phyloP scores from a whole-genome alignment of 345 rosid genomes.

The Orychophragmus violaceus region DNA sequence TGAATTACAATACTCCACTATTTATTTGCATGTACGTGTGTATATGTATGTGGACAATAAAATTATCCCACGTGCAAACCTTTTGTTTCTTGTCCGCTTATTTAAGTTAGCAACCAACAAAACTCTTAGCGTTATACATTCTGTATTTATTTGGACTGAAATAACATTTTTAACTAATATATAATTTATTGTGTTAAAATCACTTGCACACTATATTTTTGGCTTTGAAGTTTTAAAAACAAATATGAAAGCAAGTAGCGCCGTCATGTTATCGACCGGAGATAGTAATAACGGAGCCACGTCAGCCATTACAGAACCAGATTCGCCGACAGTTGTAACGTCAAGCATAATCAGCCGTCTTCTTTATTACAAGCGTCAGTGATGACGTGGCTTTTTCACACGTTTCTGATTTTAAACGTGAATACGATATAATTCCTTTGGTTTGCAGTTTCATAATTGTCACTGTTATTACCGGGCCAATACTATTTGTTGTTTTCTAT shows the following conservation, averaged over 20 bases:
- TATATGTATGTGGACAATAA: neutral
- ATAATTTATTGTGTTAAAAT: neutral
- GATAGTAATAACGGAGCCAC: slow-evolving; percentile 14
- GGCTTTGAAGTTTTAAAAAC: neutral
- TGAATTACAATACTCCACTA: neutral
- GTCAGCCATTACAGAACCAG: slow-evolving; percentile 10
- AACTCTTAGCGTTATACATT: neutral
- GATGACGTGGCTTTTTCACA: slow-evolving; percentile 22
- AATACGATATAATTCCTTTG: neutral
- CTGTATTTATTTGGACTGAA: neutral
- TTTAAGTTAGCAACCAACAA: neutral
- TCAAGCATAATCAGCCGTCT: slow-evolving; percentile 23
- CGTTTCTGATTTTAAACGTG: neutral
- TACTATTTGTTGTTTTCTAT: neutral
- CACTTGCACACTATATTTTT: neutral
- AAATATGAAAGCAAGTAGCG: neutral
- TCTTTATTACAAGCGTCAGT: slow-evolving; percentile 13
- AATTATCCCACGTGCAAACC: slow-evolving; percentile 22
- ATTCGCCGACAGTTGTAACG: slow-evolving; percentile 29
- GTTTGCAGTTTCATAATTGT: neutral
- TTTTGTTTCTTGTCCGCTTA: slow-evolving; percentile 5
- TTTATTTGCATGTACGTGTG: slow-evolving; percentile 11
- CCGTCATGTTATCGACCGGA: slow-evolving; percentile 13
- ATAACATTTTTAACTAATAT: too few relatives aligned
- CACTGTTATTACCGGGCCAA: neutral